phyloP scores from a whole-genome alignment of 1,139 yeast genomes.

The Saccharomyces hybrid region DNA sequence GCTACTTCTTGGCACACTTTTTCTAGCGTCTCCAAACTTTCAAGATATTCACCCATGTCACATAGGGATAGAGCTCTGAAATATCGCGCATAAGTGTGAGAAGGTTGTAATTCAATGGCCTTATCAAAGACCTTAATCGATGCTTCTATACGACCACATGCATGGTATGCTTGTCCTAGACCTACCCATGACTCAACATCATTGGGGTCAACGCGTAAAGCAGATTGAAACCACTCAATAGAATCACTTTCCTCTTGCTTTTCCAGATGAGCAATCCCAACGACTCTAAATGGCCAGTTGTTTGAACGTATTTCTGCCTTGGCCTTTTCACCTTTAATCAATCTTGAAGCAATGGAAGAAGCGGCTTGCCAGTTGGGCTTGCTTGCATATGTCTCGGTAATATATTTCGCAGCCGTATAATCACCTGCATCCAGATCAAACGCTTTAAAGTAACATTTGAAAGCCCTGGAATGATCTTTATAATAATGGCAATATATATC shows the following conservation, averaged over 20 bases:
- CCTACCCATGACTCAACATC: conserved; percentile 89
- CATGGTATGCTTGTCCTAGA: conserved; percentile 82
- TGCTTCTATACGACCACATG: conserved; percentile 81
- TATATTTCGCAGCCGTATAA: conserved; percentile 60
- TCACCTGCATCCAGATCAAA: conserved; percentile 81
- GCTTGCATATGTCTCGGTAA: conserved; percentile 61
- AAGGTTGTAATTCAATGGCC: conserved; percentile 47
- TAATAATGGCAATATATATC: conserved; percentile 51
- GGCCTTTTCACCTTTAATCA: conserved; percentile 57
- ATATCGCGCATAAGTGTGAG: conserved; percentile 56
- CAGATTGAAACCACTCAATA: conserved; percentile 80
- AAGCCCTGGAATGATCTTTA: conserved; percentile 60
- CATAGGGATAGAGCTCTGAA: conserved; percentile 58
- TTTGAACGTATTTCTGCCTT: conserved; percentile 42
- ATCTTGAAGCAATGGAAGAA: conserved; percentile 58
- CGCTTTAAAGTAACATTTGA: conserved; percentile 82
- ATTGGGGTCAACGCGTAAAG: conserved; percentile 57
- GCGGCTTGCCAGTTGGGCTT: conserved; percentile 80
- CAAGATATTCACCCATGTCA: conserved; percentile 44
- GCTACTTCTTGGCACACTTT: conserved; percentile 41
- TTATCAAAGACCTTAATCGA: conserved; percentile 73
- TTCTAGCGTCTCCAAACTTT: conserved; percentile 38
- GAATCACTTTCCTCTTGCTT: conserved; percentile 70
- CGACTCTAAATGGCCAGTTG: conserved; percentile 79
- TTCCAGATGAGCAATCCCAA: conserved; percentile 75